phyloP scores from a whole-genome alignment of 805 yeast species.

The Spencermartinsiella europaea region DNA sequence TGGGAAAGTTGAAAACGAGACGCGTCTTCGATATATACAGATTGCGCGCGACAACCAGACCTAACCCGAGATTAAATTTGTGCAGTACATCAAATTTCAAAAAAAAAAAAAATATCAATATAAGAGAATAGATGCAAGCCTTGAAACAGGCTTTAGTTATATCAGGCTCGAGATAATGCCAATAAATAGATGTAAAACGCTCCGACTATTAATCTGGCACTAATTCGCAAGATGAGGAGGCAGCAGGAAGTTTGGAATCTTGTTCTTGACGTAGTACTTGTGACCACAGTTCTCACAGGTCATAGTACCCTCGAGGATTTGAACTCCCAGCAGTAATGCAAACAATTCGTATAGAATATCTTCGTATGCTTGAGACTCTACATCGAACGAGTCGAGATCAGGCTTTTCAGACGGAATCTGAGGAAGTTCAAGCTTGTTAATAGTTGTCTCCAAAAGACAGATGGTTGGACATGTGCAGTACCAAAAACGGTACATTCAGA shows the following conservation, averaged over 20 bases:
- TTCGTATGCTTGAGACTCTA: slow-evolving; percentile 39
- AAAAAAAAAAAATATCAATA: too few relatives aligned
- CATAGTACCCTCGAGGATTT: slow-evolving; percentile 85
- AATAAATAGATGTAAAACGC: too few relatives aligned
- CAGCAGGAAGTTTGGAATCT: slow-evolving; percentile 86
- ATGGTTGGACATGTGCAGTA: slow-evolving; percentile 3
- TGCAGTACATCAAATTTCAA: too few relatives aligned
- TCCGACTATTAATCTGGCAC: too few relatives aligned
- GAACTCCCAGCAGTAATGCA: slow-evolving; percentile 63
- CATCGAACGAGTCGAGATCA: slow-evolving; percentile 37
- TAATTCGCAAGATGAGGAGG: slow-evolving; percentile 84
- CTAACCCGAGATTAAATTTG: too few relatives aligned
- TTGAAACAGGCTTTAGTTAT: too few relatives aligned
- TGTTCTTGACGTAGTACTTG: slow-evolving; percentile 81
- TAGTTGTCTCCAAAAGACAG: slow-evolving; percentile 1
- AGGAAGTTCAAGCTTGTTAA: slow-evolving; percentile 48
- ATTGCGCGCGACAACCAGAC: too few relatives aligned
- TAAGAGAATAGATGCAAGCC: too few relatives aligned
- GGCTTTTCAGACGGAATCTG: slow-evolving; percentile 36
- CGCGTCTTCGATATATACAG: too few relatives aligned
- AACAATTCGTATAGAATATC: slow-evolving; percentile 73
- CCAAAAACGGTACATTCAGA: neutral
- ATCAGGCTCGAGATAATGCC: too few relatives aligned
- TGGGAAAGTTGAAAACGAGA: too few relatives aligned
- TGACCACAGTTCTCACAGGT: slow-evolving; percentile 81